These are phyloP conservation scores for Wickerhamiella siamensis DNA, from an alignment of 805 yeast genomes.

Conservation along the genomic window DNA sequence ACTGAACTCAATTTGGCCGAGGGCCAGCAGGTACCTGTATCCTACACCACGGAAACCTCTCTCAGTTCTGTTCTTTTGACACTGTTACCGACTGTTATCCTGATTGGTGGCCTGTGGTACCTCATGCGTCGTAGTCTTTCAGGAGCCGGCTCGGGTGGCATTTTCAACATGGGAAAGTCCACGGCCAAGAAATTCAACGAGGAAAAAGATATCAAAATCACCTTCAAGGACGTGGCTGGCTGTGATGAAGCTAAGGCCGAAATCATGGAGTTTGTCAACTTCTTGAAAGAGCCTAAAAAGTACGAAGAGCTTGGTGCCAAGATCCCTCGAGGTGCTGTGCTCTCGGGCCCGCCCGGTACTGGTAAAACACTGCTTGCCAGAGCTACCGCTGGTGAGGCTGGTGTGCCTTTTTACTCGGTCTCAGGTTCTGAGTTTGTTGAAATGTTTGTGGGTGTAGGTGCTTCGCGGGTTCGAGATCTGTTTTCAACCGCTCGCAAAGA, in stretches of 20 bases:
- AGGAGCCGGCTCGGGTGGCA: constrained; percentile 63
- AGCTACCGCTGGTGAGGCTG: constrained; percentile 99
- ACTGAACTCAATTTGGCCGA: constrained; percentile 48
- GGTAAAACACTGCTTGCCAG: constrained; percentile 95
- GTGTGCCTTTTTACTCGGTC: constrained; percentile 89
- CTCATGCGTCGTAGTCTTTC: constrained; percentile 52
- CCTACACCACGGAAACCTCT: constrained; percentile 60
- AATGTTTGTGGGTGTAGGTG: constrained; percentile 99
- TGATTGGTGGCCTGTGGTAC: constrained; percentile 81
- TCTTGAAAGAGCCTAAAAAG: constrained; percentile 76
- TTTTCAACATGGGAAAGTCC: constrained; percentile 73
- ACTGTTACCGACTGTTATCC: constrained; percentile 73
- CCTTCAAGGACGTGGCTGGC: constrained; percentile 93
- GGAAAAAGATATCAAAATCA: constrained; percentile 78
- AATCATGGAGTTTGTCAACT: constrained; percentile 93
- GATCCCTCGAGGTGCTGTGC: constrained; percentile 94
- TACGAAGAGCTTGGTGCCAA: constrained; percentile 91
- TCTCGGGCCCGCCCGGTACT: constrained; percentile 98
- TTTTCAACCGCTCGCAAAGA: constrained; percentile 83
- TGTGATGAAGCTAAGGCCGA: constrained; percentile 94
- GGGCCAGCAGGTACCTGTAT: constrained; percentile 62
- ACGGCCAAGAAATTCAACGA: constrained; percentile 84
- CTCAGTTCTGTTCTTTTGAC: constrained; percentile 49
- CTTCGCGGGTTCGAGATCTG: constrained; percentile 90
- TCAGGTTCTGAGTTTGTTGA: constrained; percentile 97